These are phyloP conservation scores for Xylariaceae sp. DNA, from an alignment of 2,329 filamentous ascomycete species.

Conservation along the genomic window DNA sequence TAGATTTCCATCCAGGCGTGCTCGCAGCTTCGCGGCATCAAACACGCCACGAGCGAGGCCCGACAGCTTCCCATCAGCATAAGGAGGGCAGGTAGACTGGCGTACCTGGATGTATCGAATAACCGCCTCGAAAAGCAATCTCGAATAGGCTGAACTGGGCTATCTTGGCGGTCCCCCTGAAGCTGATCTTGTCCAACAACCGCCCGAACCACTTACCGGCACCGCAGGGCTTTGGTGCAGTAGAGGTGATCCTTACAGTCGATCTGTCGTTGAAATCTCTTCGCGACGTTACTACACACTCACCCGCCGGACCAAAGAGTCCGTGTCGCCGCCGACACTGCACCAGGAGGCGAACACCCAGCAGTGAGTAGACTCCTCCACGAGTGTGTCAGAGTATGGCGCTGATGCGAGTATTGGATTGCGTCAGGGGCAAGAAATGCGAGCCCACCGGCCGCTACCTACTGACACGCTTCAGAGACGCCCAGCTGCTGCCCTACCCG, in stretches of 20 bases:
- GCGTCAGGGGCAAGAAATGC: too few species aligned
- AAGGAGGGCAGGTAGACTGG: constrained; percentile 70
- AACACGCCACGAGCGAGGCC: constrained; percentile 90
- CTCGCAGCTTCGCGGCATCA: constrained; percentile 85
- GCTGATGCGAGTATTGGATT: too few species aligned
- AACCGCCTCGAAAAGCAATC: constrained; percentile 80
- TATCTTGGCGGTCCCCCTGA: constrained; percentile 69
- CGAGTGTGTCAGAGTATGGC: too few species aligned
- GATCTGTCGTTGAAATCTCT: constrained; percentile 96
- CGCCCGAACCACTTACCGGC: constrained; percentile 70
- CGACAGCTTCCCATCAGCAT: constrained; percentile 78
- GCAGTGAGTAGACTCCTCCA: too few species aligned
- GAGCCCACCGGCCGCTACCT: too few species aligned
- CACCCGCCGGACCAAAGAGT: too few species aligned
- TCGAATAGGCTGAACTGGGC: constrained; percentile 78
- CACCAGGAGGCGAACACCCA: too few species aligned
- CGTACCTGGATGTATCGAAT: constrained; percentile 89
- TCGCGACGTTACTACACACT: too few species aligned
- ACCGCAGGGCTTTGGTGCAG: constrained; percentile 75
- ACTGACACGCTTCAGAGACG: constrained; percentile 3
- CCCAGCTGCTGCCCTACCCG: constrained; percentile 23
- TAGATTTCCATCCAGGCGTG: constrained; percentile 95
- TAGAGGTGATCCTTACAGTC: constrained; percentile 69
- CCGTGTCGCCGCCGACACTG: too few species aligned
- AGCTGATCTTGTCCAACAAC: constrained; percentile 91